Evolutionary conservation across 2,329 filamentous ascomycete species (phyloP).

Genomic region (Madurella fahalii): DNA sequence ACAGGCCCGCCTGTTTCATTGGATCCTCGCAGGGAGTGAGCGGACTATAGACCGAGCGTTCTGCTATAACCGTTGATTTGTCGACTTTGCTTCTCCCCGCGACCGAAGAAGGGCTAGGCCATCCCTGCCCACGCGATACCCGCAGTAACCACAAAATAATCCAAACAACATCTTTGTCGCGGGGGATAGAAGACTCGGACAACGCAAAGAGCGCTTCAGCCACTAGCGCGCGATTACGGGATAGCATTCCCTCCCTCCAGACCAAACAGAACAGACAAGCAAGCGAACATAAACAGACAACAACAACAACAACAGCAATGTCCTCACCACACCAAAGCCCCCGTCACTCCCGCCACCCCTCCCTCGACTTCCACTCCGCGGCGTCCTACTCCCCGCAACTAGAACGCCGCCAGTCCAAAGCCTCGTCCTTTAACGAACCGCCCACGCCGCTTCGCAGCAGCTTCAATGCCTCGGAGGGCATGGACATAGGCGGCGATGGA

Average conservation of each 20-base stretch:
- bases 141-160: constrained; percentile 16
- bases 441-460: constrained; percentile 46
- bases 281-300: not conserved
- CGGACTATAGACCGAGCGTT: constrained; percentile 16
- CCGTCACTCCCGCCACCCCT: constrained; percentile 56
- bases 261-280: not conserved
- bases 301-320: constrained; percentile 31
- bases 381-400: constrained; percentile 42
- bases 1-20: not conserved
- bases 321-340: constrained; percentile 50
- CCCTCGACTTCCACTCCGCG: constrained; percentile 46
- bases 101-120: not conserved
- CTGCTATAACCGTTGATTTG: constrained; percentile 12
- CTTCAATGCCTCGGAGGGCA: constrained; percentile 45
- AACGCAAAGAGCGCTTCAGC: not conserved
- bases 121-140: constrained; percentile 5
- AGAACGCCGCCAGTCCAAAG: constrained; percentile 47
- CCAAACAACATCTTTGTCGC: not conserved
- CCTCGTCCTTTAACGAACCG: constrained; percentile 46
- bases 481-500: constrained; percentile 42
- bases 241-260: too few relatives aligned
- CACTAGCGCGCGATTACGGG: not conserved
- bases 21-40: not conserved
- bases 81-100: constrained; percentile 1
- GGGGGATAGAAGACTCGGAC: too few relatives aligned